These are phyloP conservation scores for Dimocarpus longan DNA, from an alignment of 345 rosid species.

Conservation along the genomic window DNA sequence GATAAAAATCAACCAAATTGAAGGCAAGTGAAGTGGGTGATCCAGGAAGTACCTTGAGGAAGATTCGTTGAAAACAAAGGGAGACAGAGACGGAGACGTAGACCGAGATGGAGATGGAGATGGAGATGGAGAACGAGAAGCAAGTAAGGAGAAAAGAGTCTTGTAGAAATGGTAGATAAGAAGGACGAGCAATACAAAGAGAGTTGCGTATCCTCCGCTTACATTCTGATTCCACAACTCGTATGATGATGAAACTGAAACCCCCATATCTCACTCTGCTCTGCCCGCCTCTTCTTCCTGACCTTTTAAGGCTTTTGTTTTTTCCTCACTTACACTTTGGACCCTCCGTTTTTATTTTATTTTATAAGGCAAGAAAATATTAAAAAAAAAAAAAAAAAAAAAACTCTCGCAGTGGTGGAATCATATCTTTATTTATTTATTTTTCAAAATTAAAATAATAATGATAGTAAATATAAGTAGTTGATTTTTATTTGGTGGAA, in stretches of 20 bases:
- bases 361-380: too few species aligned
- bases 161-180: conserved; percentile 25
- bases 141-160: background rate
- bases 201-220: conserved; percentile 30
- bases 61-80: background rate
- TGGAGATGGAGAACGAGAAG: background rate
- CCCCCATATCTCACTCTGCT: background rate
- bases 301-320: background rate
- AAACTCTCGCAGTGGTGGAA: too few species aligned
- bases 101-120: conserved; percentile 3
- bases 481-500: too few species aligned
- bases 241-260: conserved; percentile 7
- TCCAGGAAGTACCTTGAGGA: conserved; percentile 5
- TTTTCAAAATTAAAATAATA: too few species aligned
- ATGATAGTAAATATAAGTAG: too few species aligned
- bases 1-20: background rate
- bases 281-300: background rate
- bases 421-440: too few species aligned
- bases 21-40: background rate
- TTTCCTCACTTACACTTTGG: background rate
- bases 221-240: conserved; percentile 21
- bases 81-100: background rate
- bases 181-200: conserved; percentile 25
- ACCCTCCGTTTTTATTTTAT: too few species aligned
- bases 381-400: too few species aligned